phyloP scores from a whole-genome alignment of 768 basidiomycete genomes.

The Agaricus subrufescens region DNA sequence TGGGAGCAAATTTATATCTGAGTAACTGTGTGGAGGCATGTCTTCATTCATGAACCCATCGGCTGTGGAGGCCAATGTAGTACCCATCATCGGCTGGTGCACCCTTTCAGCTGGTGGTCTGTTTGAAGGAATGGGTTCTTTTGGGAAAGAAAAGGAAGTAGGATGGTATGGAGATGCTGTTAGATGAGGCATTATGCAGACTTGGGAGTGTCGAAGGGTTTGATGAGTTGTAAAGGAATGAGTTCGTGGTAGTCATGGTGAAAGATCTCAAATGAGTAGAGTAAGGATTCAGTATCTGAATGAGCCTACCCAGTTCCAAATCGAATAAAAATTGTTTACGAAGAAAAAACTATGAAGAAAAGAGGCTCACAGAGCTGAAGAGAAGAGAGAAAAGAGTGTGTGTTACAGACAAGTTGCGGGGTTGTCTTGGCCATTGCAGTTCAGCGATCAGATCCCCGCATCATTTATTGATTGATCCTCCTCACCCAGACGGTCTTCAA shows the following conservation, averaged over 20 bases:
- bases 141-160: conserved; percentile 42
- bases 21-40: conserved; percentile 19
- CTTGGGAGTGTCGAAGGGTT: neutral
- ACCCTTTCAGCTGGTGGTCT: conserved; percentile 26
- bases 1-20: conserved; percentile 34
- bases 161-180: conserved; percentile 39
- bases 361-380: conserved; percentile 1
- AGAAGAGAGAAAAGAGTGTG: neutral
- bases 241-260: neutral
- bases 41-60: conserved; percentile 14
- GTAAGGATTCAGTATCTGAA: neutral
- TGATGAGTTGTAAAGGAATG: neutral
- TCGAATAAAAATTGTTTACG: too few relatives aligned
- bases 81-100: neutral
- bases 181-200: conserved; percentile 34
- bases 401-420: neutral
- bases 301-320: too few relatives aligned
- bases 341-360: too few relatives aligned
- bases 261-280: neutral
- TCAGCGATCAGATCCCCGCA: too few relatives aligned
- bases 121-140: conserved; percentile 34
- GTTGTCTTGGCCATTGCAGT: neutral
- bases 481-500: conserved; percentile 18
- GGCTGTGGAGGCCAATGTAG: neutral
- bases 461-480: conserved; percentile 1